Evolutionary conservation across 208 protist species (phyloP), one percentile per base, ranked within the genome.

Genomic region (Vickermania spadyakhi): DNA sequence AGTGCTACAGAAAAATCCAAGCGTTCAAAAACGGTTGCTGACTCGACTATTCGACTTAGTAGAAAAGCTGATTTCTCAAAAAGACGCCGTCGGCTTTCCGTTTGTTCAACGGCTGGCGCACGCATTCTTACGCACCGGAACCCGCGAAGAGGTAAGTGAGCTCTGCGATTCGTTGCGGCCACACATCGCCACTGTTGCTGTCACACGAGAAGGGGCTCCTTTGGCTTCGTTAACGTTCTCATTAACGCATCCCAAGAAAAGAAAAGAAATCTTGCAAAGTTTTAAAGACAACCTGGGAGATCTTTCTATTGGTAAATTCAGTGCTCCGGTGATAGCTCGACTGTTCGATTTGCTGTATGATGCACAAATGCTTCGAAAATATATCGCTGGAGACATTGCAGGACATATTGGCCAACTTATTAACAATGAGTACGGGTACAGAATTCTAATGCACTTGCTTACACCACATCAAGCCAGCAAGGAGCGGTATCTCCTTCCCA

Each of bases 31-130:
- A 60, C 80, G 85, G 27, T 74, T 93, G 7, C 77, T 95, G 22
- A 70, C 75, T 1, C 76, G 73, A 2, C 75, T 95, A 28, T 95
- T 95, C 60, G 85, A 91, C 45, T 75, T 95, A 7, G 75, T 78
- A 30, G 89, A 95, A 58, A 92, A 91, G 61, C 72, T 95, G 18
- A 83, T 95, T 1, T 93, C 89, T 21, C 89, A 90, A 77, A 95
- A 95, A 63, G 81, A 83, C 64, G 84, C 84, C 23, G 68, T 93
- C 3, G 74, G 66, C 29, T 93, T 73, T 56, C 82, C 89, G 2
- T 91, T 95, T 62, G 89, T 91, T 51, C 89, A 95, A 75, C 77
- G 84, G 2, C 66, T 95, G 29, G 73, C 87, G n/a, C 68, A 74
- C 42, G 79, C 78, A 30, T 93, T 77, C 62, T 58, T 95, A 13